Conservation (phyloP, 2,329 filamentous ascomycete genomes). For the Torrubiella hemipterigena region DNA sequence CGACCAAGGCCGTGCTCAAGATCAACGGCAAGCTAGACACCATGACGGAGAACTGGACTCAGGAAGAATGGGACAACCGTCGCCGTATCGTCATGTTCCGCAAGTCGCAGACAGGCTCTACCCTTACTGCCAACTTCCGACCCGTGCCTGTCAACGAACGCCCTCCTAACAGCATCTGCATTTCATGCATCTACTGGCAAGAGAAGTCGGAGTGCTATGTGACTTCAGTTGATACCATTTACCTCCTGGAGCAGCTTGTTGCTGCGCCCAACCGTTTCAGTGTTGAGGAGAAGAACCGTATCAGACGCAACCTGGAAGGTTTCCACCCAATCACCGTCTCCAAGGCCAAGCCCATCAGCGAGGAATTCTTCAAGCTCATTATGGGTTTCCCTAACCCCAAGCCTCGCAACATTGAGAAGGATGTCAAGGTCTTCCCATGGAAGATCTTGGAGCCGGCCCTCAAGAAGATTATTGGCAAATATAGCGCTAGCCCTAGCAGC, state of each 20-base stretch:
- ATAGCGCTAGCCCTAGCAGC: constrained; percentile 42
- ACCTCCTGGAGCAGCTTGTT: constrained; percentile 83
- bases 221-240: constrained; percentile 94
- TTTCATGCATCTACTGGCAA: constrained; percentile 96
- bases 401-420: constrained; percentile 95
- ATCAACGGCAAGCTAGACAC: constrained; percentile 73
- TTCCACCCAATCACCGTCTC: constrained; percentile 89
- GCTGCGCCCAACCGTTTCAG: constrained; percentile 66
- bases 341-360: constrained; percentile 82
- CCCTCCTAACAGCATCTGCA: constrained; percentile 74
- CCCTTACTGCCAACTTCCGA: constrained; percentile 69
- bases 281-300: constrained; percentile 97
- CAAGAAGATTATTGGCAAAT: constrained; percentile 99
- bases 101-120: constrained; percentile 69
- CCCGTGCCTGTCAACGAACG: constrained; percentile 69
- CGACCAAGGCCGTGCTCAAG: constrained; percentile 73
- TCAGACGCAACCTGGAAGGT: constrained; percentile 87
- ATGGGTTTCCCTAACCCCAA: constrained; percentile 96
- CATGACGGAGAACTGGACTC: constrained; percentile 76
- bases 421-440: constrained; percentile 98
- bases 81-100: constrained; percentile 82
- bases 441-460: constrained; percentile 75
- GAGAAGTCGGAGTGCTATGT: constrained; percentile 86
- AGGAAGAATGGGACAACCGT: constrained; percentile 67
- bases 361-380: constrained; percentile 97